A percentile compares a stretch with the other conserved stretches of the same genome.
phyloP scores from a whole-genome alignment of 176 grass and related monocot species.

The Themeda triandra region DNA sequence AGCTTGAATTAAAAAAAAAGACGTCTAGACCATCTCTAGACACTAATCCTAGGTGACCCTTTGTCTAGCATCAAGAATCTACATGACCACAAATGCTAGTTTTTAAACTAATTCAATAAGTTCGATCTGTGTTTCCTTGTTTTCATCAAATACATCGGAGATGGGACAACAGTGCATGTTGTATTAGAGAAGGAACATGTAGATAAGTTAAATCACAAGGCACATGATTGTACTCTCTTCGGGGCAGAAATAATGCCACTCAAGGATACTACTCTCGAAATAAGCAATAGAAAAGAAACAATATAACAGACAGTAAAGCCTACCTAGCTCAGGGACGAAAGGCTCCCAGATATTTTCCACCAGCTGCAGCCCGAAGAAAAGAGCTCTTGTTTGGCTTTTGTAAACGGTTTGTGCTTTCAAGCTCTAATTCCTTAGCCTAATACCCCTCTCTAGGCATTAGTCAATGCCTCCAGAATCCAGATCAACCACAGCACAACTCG shows the following conservation, averaged over 20 bases:
- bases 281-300: not conserved
- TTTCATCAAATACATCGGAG: not conserved
- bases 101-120: not conserved
- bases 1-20: not conserved
- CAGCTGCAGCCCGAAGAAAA: not conserved
- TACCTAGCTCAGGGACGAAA: not conserved
- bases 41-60: not conserved
- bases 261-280: not conserved
- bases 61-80: not conserved
- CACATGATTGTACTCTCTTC: not conserved
- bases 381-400: not conserved
- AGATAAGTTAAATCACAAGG: no score
- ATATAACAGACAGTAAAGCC: not conserved
- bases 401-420: not conserved
- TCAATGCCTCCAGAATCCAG: not conserved
- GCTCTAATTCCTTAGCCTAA: not conserved
- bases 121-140: not conserved
- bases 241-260: not conserved
- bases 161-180: not conserved
- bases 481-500: not conserved
- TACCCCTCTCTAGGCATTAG: not conserved
- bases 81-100: not conserved
- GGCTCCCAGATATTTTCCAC: not conserved
- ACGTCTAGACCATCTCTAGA: not conserved
- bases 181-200: not conserved